These are phyloP conservation scores for Aristolochia contorta DNA, from an alignment of 164 flowering plant species.

Conservation along the genomic window DNA sequence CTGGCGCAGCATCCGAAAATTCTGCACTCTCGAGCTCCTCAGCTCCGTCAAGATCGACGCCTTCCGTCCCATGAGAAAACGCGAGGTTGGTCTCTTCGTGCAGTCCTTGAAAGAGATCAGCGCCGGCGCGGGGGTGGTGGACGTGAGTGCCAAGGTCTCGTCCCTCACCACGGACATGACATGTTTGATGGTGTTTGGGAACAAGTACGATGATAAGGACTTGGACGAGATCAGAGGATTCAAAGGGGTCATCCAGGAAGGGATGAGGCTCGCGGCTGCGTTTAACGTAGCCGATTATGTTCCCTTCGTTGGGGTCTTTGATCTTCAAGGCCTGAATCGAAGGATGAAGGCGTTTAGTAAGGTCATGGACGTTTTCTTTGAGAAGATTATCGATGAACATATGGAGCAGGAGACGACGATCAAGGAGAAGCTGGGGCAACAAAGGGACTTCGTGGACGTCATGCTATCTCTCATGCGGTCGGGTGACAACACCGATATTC, in stretches of 20 bases:
- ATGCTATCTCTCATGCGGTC: constrained; percentile 8
- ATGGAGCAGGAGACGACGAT: no score
- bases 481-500: constrained; percentile 3
- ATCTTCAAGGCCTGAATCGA: constrained; percentile 7
- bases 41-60: constrained; percentile 13
- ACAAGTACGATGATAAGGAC: constrained; percentile 31
- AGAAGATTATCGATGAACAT: constrained; percentile 7
- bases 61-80: constrained; percentile 24
- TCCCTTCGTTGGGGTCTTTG: constrained; percentile 5
- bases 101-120: constrained; percentile 16
- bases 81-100: constrained; percentile 20
- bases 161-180: constrained; percentile 19
- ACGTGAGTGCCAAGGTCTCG: constrained; percentile 18
- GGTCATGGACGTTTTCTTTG: constrained; percentile 9
- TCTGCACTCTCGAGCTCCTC: constrained; percentile 18
- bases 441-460: constrained; percentile 9
- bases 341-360: constrained; percentile 1
- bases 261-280: constrained; percentile 18
- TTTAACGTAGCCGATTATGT: constrained; percentile 43
- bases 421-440: no score
- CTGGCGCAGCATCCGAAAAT: constrained; percentile 17
- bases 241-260: constrained; percentile 35
- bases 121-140: constrained; percentile 1
- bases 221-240: constrained; percentile 38
- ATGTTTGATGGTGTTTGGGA: constrained; percentile 41